These are phyloP conservation scores for Septoria petroselini DNA, from an alignment of 2,329 filamentous ascomycete species.

Conservation along the genomic window DNA sequence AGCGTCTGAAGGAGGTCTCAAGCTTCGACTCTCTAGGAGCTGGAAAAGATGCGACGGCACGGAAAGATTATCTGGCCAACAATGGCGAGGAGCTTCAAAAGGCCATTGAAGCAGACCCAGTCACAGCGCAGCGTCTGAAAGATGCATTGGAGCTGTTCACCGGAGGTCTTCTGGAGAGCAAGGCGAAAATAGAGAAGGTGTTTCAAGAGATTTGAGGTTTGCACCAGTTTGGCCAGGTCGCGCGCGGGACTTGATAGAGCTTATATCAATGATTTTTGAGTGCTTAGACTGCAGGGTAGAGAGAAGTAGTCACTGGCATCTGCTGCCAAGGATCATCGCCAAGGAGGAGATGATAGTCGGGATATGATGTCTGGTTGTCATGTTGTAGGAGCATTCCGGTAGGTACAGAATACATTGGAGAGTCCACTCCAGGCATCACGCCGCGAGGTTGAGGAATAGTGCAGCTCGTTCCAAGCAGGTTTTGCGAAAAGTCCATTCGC, in stretches of 20 bases:
- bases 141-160: constrained; percentile 22
- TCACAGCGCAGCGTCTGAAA: constrained; percentile 22
- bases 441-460: neutral
- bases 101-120: constrained; percentile 22
- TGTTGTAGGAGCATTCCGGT: neutral
- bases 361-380: neutral
- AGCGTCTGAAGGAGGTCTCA: constrained; percentile 20
- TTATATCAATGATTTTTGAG: too few species aligned
- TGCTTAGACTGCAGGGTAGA: neutral
- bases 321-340: neutral
- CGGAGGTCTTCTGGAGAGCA: constrained; percentile 23
- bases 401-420: too few species aligned
- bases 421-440: neutral
- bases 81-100: constrained; percentile 21
- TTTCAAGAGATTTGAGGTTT: constrained; percentile 14
- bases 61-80: constrained; percentile 25
- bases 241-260: too few species aligned
- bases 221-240: too few species aligned
- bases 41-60: constrained; percentile 12
- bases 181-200: constrained; percentile 24
- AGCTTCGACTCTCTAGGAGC: constrained; percentile 21
- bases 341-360: neutral
- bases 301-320: neutral
- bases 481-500: neutral
- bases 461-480: neutral